Base-by-base conservation (phyloP, 495 filamentous ascomycete genomes). In the Lepraria neglecta region DNA sequence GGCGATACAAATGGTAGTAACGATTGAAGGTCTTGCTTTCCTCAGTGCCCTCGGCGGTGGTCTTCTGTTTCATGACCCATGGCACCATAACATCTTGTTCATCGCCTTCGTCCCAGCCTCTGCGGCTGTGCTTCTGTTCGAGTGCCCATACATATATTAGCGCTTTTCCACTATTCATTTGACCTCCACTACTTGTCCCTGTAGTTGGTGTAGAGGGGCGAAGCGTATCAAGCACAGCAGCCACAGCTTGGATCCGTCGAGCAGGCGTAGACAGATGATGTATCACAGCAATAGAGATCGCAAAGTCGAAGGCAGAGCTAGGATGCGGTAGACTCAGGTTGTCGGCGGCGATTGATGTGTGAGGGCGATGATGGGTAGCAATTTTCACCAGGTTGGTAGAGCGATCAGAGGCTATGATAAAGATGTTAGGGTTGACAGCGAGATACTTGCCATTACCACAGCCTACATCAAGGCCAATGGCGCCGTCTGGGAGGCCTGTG, bases 391-490 rank as follows among this genome's bases (percentile, higher is more conserved):
- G 82, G 62, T 88, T 87, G 47, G 80, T 74, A 58, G 91, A 88
- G 69, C 92, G 80, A 79, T 98, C 94, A 56, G 87, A 92, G 42
- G 84, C 94, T 56, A 98, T 67, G 63, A 97, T 91, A 73, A 87
- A 91, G 31, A 97, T 74, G 65, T 85, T 77, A 21, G 74, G 80
- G 72, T 94, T 95, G 43, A 95, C 88, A 45, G 80, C 74, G 51
- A 97, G 75, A 69, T 97, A 95, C 77, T 98, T 98, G 64, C 94
- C 94, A 76, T 98, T 98, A 56, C 94, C 94, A 74, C 94, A 97
- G 51, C 79, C 79, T 61, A 97, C 81, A 73, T 98, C 94, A 27
- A 97, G 76, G 9, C 94, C 94, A 40, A 97, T 74, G n/a, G 89
- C 80, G 17, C 91, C 92, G 30, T 82, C 77, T 6, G 78, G 71